Base-by-base conservation (phyloP, 2,329 filamentous ascomycete species). In the Canariomyces notabilis region DNA sequence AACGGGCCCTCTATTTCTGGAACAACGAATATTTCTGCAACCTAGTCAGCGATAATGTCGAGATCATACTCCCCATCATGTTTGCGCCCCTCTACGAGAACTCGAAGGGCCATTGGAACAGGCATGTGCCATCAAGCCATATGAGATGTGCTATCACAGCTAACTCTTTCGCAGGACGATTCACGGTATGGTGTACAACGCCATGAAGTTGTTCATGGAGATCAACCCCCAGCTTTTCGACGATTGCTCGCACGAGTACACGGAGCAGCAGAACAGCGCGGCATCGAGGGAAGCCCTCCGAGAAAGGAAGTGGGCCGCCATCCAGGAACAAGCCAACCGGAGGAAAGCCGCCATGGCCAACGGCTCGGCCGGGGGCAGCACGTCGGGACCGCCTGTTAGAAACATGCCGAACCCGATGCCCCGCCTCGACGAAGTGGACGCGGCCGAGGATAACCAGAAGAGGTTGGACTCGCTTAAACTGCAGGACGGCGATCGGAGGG, bases 21-120 rank as follows among this genome's bases (percentile, higher is more conserved):
- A 98, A 98, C 75, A 98, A 98, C 63, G 93, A 98, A 67, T 98
- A 98, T 67, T 98, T 98, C 71, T 98, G 93, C 75, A 98, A 97
- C 63, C 76, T 98, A 49, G 93, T 98, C 57, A 96, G 90, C 72
- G 93, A 98, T 70, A 98, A 98, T 61, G 93, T 98, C 45, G 91
- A 97, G 62, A 91, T 95, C 37, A 98, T 98, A 59, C 75, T 98
- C 36, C 93, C 93, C 3, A 98, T 98, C 64, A 98, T 98, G 93
- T 98, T 98, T 70, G 90, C 91, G 20, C 91, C 93, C 2, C 76
- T 98, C 22, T 98, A 96, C 60, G 93, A 98, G 68, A 98, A 98
- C 66, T 97, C 91, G 4, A 98, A 98, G 72, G 91, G 91, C 9
- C 93, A 98, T 64, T 98, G 93, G 93, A 98, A 98, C 64, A 80